Conservation (phyloP, 2,329 filamentous ascomycete genomes). For the Colletotrichum lini region DNA sequence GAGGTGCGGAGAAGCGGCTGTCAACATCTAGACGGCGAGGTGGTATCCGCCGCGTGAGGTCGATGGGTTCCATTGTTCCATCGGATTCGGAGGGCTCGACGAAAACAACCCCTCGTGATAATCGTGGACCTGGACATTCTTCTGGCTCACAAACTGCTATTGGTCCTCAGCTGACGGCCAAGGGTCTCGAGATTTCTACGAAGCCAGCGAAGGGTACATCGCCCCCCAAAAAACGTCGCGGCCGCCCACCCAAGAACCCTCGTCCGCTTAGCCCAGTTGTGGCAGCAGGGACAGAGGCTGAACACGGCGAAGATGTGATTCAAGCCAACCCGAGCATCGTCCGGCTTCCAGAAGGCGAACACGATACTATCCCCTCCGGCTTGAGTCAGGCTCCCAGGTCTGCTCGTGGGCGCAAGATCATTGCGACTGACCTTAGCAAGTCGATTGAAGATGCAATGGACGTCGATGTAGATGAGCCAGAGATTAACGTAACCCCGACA, state of each 20-base stretch:
- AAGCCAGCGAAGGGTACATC: not conserved
- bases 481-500: constrained; percentile 20
- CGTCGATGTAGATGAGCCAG: constrained; percentile 17
- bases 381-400: constrained; percentile 23
- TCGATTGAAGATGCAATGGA: constrained; percentile 30
- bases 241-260: constrained; percentile 37
- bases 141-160: not conserved
- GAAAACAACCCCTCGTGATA: constrained; percentile 9
- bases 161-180: not conserved
- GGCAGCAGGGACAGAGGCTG: not conserved
- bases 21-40: constrained; percentile 18
- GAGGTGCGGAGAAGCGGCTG: constrained; percentile 12
- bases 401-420: constrained; percentile 33
- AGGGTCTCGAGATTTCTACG: not conserved
- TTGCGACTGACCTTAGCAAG: not conserved
- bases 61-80: constrained; percentile 18
- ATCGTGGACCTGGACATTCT: constrained; percentile 15
- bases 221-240: constrained; percentile 36
- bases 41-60: constrained; percentile 20
- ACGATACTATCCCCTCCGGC: constrained; percentile 28
- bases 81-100: constrained; percentile 29
- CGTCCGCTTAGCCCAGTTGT: constrained; percentile 19
- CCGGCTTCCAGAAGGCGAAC: constrained; percentile 6
- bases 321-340: constrained; percentile 9
- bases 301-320: constrained; percentile 22